These are phyloP conservation scores for Boletus rex-veris DNA, from an alignment of 768 basidiomycete species.

Conservation along the genomic window DNA sequence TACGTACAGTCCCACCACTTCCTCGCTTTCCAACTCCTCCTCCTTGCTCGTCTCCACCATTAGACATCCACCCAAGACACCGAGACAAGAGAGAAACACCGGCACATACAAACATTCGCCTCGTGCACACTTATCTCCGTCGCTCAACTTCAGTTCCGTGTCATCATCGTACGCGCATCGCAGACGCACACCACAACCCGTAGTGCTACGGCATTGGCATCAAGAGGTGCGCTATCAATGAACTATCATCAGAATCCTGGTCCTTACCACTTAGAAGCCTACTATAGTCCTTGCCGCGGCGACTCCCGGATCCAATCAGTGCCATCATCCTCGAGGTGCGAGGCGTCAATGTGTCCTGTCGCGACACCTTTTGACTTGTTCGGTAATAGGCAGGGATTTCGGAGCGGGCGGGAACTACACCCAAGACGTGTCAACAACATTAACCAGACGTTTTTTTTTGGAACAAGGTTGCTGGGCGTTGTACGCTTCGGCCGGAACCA, in stretches of 20 bases:
- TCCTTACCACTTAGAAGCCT: background rate
- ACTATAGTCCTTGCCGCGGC: background rate
- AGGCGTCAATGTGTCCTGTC: conserved; percentile 8
- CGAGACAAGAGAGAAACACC: conserved; percentile 16
- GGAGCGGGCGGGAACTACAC: conserved; percentile 4
- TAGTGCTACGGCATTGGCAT: background rate
- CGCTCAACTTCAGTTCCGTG: conserved; percentile 17
- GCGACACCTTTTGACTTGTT: conserved; percentile 1
- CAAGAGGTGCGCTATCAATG: conserved; percentile 6
- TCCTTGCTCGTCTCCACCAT: background rate
- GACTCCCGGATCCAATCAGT: background rate
- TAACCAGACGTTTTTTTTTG: background rate
- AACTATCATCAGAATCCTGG: background rate
- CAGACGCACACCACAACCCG: no score
- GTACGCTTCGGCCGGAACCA: background rate
- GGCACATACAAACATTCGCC: background rate
- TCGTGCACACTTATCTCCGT: background rate
- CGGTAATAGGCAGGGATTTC: conserved; percentile 12
- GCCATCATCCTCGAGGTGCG: conserved; percentile 3
- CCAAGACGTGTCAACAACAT: background rate
- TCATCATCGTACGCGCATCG: background rate
- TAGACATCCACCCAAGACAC: conserved; percentile 2
- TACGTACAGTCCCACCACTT: conserved; percentile 8
- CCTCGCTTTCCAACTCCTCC: background rate
- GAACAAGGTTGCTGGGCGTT: conserved; percentile 1